Evolutionary conservation across 352 stramenopile species (phyloP).

Genomic region (Albugo laibachii): DNA sequence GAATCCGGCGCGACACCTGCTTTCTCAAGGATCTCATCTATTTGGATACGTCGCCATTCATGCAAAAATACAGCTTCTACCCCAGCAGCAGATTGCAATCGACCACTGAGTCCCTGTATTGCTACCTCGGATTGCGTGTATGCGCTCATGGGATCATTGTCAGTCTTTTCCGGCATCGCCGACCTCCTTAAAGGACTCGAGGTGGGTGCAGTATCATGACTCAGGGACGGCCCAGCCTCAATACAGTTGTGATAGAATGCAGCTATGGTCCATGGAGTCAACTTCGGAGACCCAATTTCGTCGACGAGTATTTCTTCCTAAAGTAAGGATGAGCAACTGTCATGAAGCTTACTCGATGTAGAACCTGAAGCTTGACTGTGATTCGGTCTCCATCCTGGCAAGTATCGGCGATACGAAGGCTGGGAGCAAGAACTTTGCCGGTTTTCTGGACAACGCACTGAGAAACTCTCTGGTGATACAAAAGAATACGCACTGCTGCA

Average conservation of each 20-base stretch:
- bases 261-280: conserved; percentile 30
- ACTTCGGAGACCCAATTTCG: conserved; percentile 51
- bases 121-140: conserved; percentile 49
- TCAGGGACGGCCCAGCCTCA: not conserved
- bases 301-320: conserved; percentile 69
- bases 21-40: conserved; percentile 27
- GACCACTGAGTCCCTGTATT: conserved; percentile 52
- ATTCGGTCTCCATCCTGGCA: conserved; percentile 59
- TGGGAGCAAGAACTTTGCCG: conserved; percentile 22
- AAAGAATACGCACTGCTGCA: conserved; percentile 11
- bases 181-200: not conserved
- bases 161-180: not conserved
- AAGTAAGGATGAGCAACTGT: not conserved
- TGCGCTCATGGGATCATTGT: not conserved
- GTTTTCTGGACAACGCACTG: conserved; percentile 10
- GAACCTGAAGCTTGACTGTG: conserved; percentile 41
- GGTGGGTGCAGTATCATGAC: not conserved
- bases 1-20: not conserved
- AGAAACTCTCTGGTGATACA: not conserved
- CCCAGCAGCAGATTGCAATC: conserved; percentile 65
- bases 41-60: conserved; percentile 34
- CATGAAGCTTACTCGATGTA: not conserved
- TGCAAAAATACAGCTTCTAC: conserved; percentile 63
- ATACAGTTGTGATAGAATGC: conserved; percentile 15
- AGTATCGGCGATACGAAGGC: conserved; percentile 29